A percentile compares a stretch with the other conserved stretches of the same genome.
phyloP scores from a whole-genome alignment of 257 asterid species.

The Solanum neorickii region DNA sequence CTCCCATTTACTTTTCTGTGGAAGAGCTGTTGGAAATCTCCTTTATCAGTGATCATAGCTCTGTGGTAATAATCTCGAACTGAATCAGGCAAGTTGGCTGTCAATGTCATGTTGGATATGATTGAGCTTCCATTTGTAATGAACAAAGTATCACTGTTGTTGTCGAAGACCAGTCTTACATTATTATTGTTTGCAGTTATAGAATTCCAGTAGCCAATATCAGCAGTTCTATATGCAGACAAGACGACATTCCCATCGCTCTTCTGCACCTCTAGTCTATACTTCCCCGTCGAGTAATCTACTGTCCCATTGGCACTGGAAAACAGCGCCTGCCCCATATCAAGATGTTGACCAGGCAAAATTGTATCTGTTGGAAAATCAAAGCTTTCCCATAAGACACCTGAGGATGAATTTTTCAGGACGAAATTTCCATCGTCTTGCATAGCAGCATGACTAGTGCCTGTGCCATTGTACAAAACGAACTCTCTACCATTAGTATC shows the following conservation, averaged over 20 bases:
- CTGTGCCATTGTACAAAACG: neutral
- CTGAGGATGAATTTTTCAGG: neutral
- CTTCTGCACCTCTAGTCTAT: neutral
- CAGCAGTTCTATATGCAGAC: neutral
- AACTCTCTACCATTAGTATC: neutral
- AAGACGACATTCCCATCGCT: neutral
- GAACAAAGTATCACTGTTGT: neutral
- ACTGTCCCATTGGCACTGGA: neutral
- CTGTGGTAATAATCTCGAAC: neutral
- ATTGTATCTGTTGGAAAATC: slow-evolving; percentile 16
- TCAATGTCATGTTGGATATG: neutral
- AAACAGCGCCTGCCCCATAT: neutral
- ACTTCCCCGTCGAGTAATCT: neutral
- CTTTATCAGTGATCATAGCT: neutral
- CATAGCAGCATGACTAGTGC: slow-evolving; percentile 12
- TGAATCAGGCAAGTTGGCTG: neutral
- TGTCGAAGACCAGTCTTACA: neutral
- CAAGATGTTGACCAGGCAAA: neutral
- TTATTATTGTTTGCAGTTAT: neutral
- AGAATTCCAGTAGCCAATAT: neutral
- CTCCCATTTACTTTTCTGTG: neutral
- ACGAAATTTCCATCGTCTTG: slow-evolving; percentile 22
- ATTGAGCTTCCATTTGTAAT: neutral
- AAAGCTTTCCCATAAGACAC: slow-evolving; percentile 18
- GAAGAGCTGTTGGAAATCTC: neutral